Percentiles rank a stretch among this genome's conserved stretches.
phyloP scores from a whole-genome alignment of 2,329 filamentous ascomycete species.

The Seiridium unicorne region DNA sequence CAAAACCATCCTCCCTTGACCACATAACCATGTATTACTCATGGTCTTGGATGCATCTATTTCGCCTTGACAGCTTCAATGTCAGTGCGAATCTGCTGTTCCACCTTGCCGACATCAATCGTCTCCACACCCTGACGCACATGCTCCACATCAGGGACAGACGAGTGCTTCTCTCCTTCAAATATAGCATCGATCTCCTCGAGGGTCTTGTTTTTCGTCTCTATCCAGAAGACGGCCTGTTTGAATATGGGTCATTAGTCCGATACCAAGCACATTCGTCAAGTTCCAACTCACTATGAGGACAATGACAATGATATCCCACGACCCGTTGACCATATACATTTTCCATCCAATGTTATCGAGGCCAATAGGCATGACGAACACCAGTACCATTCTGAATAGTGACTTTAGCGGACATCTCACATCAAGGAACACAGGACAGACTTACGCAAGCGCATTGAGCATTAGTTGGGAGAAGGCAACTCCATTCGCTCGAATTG shows the following conservation, averaged over 20 bases:
- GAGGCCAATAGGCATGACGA: conserved; percentile 40
- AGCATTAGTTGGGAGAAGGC: conserved; percentile 31
- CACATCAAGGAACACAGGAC: not conserved
- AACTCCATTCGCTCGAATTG: conserved; percentile 46
- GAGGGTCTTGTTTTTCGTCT: conserved; percentile 35
- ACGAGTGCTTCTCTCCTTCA: conserved; percentile 9
- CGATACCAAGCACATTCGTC: no score
- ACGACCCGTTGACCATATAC: conserved; percentile 45
- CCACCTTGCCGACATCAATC: conserved; percentile 2
- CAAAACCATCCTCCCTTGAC: no score
- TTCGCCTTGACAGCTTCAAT: not conserved
- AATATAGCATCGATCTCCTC: conserved; percentile 30
- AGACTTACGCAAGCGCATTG: conserved; percentile 27
- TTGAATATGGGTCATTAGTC: no score
- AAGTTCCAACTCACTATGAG: conserved; percentile 31
- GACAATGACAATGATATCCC: conserved; percentile 36
- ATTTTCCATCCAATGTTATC: conserved; percentile 42
- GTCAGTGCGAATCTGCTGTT: not conserved
- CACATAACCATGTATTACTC: no score
- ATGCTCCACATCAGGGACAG: conserved; percentile 7
- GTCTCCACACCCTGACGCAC: conserved; percentile 3
- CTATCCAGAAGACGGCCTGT: conserved; percentile 32
- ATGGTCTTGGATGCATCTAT: not conserved
- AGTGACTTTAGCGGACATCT: not conserved
- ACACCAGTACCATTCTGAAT: conserved; percentile 33